phyloP scores from a whole-genome alignment of 108 stramenopile species.

The Nannochloropsis oceanica region DNA sequence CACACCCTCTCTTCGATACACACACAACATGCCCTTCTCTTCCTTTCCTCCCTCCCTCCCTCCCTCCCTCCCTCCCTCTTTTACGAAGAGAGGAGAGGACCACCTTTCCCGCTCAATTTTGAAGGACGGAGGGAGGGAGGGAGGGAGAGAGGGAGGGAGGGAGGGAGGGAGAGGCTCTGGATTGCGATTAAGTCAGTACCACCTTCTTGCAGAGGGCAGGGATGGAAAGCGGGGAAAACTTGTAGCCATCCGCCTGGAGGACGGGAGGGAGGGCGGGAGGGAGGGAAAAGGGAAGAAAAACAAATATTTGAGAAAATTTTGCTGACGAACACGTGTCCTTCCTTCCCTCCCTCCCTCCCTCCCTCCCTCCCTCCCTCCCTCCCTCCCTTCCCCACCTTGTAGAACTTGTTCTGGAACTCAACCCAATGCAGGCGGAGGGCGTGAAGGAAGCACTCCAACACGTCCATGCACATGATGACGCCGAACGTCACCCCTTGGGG shows the following conservation, averaged over 20 bases:
- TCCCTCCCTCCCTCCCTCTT: background rate
- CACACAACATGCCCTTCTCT: background rate
- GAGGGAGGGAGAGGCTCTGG: background rate
- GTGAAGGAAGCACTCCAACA: constrained; percentile 97
- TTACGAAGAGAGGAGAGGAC: background rate
- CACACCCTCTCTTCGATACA: background rate
- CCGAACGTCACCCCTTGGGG: constrained; percentile 79
- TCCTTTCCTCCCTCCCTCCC: background rate
- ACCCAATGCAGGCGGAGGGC: constrained; percentile 98
- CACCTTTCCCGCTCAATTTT: background rate
- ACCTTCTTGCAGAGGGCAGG: constrained; percentile 57
- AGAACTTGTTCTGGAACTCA: constrained; percentile 99
- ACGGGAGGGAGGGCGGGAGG: background rate
- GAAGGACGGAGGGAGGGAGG: background rate
- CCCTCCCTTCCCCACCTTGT: constrained; percentile 40
- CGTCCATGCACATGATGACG: constrained; percentile 93
- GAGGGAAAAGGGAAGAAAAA: background rate
- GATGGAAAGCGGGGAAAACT: constrained; percentile 74
- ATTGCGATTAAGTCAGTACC: background rate
- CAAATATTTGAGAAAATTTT: background rate
- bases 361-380: background rate
- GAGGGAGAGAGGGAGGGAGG: background rate
- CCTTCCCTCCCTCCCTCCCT: background rate
- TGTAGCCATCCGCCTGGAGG: constrained; percentile 60
- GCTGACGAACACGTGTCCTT: background rate